Conservation (phyloP, 192 early-diverging fungal genomes). For the Coemansia sp. region DNA sequence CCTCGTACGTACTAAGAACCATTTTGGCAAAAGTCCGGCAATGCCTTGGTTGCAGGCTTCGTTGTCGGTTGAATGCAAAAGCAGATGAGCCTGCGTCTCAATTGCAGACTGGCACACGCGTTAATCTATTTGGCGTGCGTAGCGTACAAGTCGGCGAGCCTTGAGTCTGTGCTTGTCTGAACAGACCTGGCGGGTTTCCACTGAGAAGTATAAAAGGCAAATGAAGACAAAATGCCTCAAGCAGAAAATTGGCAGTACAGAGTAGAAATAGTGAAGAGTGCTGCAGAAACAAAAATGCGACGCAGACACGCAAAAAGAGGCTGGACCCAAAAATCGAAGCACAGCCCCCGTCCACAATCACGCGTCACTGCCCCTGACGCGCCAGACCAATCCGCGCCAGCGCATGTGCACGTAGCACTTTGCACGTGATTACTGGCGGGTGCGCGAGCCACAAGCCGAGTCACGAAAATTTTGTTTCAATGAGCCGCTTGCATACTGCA, state of each 20-base stretch:
- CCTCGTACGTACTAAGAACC: slow-evolving; percentile 46
- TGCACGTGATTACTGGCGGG: slow-evolving; percentile 27
- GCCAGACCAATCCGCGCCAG: slow-evolving; percentile 16
- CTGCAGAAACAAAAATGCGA: background rate
- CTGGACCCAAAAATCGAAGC: slow-evolving; percentile 3
- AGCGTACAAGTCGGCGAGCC: background rate
- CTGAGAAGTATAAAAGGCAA: background rate
- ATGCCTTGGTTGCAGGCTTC: background rate
- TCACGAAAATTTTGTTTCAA: slow-evolving; percentile 12
- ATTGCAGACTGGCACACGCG: background rate
- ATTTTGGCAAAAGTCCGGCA: slow-evolving; percentile 14
- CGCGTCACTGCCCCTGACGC: slow-evolving; percentile 11
- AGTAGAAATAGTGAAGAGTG: background rate
- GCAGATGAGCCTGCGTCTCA: background rate
- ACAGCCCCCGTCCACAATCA: slow-evolving; percentile 5
- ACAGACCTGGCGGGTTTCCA: background rate
- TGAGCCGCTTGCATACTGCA: slow-evolving; percentile 6
- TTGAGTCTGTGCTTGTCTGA: background rate
- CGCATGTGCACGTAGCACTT: slow-evolving; percentile 6
- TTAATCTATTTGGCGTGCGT: slow-evolving; percentile 1
- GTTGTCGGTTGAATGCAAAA: background rate
- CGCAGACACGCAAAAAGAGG: background rate
- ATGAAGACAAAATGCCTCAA: background rate
- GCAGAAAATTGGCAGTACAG: background rate
- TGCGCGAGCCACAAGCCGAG: slow-evolving; percentile 6